A percentile compares a stretch with the other conserved stretches of the same genome.
These are phyloP conservation scores for Penicillium parvum DNA, from an alignment of 495 filamentous ascomycete genomes.

Conservation along the genomic window DNA sequence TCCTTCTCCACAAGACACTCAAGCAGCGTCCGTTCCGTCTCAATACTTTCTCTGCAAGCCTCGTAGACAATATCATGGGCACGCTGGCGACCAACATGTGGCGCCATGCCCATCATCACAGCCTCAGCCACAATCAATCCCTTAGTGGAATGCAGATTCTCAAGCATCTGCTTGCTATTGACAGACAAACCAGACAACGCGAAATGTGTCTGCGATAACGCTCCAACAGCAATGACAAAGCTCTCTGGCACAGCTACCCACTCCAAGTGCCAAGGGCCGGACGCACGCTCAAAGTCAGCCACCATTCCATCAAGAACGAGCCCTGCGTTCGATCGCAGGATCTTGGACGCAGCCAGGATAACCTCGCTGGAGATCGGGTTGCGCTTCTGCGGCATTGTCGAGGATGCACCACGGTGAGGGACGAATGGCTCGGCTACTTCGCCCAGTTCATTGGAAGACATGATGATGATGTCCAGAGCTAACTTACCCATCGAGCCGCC, in stretches of 20 bases:
- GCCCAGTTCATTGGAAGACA: conserved; percentile 51
- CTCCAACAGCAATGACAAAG: conserved; percentile 48
- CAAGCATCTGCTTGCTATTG: conserved; percentile 40
- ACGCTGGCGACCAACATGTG: conserved; percentile 41
- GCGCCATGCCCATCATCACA: conserved; percentile 54
- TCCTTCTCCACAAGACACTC: conserved; percentile 34
- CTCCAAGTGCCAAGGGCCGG: conserved; percentile 52
- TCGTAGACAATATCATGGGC: conserved; percentile 54
- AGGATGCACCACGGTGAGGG: conserved; percentile 49
- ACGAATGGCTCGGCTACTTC: conserved; percentile 54
- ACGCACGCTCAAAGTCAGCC: conserved; percentile 50
- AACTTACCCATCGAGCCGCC: conserved; percentile 48
- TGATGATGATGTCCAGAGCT: conserved; percentile 52
- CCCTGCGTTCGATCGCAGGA: conserved; percentile 45
- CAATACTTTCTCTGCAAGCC: conserved; percentile 48
- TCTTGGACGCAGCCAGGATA: conserved; percentile 48
- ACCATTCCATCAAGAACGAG: conserved; percentile 52
- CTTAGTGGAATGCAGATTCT: conserved; percentile 44
- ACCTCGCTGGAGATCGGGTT: conserved; percentile 53
- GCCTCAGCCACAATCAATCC: conserved; percentile 53
- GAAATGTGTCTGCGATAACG: conserved; percentile 46
- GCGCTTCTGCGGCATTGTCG: conserved; percentile 54
- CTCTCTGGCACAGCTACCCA: conserved; percentile 50
- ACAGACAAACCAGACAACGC: conserved; percentile 45
- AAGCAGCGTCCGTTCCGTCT: conserved; percentile 36